A percentile compares a stretch with the other conserved stretches of the same genome.
These are phyloP conservation scores for Kuraishia molischiana DNA, from an alignment of 805 yeast genomes.

Conservation along the genomic window DNA sequence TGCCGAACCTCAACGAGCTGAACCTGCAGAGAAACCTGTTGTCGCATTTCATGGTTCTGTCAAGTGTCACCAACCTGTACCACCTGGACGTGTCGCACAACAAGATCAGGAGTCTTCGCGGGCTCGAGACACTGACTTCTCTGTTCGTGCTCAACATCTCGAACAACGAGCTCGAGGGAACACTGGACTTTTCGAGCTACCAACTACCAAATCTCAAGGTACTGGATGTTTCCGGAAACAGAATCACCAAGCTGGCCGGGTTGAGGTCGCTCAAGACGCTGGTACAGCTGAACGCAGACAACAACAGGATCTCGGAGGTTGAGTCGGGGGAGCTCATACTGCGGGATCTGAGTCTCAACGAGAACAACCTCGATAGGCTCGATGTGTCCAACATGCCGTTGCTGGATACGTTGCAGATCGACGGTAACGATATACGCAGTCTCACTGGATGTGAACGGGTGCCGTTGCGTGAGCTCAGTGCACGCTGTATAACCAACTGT, in stretches of 20 bases:
- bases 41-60: conserved; percentile 25
- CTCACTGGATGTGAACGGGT: conserved; percentile 24
- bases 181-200: conserved; percentile 23
- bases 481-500: conserved; percentile 9
- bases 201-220: conserved; percentile 31
- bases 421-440: conserved; percentile 23
- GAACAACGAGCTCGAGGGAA: conserved; percentile 28
- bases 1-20: conserved; percentile 30
- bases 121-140: conserved; percentile 27
- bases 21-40: conserved; percentile 29
- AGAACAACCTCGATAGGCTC: conserved; percentile 24
- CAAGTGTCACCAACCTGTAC: conserved; percentile 29
- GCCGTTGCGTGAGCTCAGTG: conserved; percentile 9
- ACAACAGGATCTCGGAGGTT: conserved; percentile 25
- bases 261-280: conserved; percentile 25
- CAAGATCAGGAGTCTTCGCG: conserved; percentile 22
- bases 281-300: conserved; percentile 29
- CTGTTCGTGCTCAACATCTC: conserved; percentile 30
- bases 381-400: conserved; percentile 24
- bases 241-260: conserved; percentile 22
- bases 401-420: conserved; percentile 33
- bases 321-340: conserved; percentile 15
- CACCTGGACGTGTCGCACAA: conserved; percentile 29
- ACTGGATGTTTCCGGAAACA: conserved; percentile 31
- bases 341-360: conserved; percentile 27